Conservation (phyloP, 805 yeast genomes). For the Tetrapisispora nanseiensis region DNA sequence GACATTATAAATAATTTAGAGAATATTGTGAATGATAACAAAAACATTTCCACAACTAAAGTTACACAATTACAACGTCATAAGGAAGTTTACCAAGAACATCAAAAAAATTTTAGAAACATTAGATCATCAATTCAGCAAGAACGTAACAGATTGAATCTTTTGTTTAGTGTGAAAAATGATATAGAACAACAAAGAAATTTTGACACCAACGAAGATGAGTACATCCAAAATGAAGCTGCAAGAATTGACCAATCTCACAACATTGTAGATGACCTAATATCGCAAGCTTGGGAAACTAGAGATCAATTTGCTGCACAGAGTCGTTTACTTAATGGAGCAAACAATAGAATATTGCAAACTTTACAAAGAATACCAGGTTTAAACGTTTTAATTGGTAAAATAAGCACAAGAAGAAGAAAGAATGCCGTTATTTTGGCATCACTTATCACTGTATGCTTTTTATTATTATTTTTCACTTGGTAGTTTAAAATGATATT, state of each 20-base stretch:
- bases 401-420: slow-evolving; percentile 80
- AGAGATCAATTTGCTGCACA: slow-evolving; percentile 77
- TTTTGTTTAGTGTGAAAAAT: slow-evolving; percentile 63
- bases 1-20: slow-evolving; percentile 42
- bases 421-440: slow-evolving; percentile 84
- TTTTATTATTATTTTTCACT: slow-evolving; percentile 53
- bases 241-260: slow-evolving; percentile 64
- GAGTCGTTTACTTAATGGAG: slow-evolving; percentile 49
- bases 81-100: slow-evolving; percentile 64
- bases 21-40: slow-evolving; percentile 46
- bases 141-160: slow-evolving; percentile 66
- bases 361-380: slow-evolving; percentile 74
- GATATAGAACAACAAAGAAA: slow-evolving; percentile 64
- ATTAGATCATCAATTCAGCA: slow-evolving; percentile 51
- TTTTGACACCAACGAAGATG: slow-evolving; percentile 37
- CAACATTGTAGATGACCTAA: slow-evolving; percentile 64
- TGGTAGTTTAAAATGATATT: slow-evolving; percentile 19
- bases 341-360: slow-evolving; percentile 52
- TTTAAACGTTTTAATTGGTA: slow-evolving; percentile 58
- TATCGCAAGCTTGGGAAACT: slow-evolving; percentile 81
- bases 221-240: slow-evolving; percentile 71
- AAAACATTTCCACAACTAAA: slow-evolving; percentile 57
- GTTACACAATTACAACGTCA: slow-evolving; percentile 77
- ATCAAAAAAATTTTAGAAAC: slow-evolving; percentile 50
- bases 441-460: slow-evolving; percentile 58